Evolutionary conservation across 352 stramenopile species (phyloP), one percentile per base, ranked within the genome.

Genomic region (Phytophthora palmivora): DNA sequence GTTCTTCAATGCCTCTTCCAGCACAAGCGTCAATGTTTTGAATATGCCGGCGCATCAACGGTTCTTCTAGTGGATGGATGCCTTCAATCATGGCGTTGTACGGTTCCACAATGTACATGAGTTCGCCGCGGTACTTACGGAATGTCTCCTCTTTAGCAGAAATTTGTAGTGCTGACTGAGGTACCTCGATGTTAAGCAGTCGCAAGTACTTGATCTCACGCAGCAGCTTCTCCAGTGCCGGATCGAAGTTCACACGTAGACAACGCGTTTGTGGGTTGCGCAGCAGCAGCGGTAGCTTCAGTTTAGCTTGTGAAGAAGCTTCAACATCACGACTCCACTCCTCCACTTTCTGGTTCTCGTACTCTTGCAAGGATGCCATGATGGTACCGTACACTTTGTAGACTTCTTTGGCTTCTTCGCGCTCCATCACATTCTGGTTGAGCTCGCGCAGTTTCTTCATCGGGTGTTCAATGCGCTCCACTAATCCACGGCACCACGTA

Each of bases 121-220:
- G 74, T 70, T 98, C 97, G 2, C 92, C 95, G 11, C 93, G 97
- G 82, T 98, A 98, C 68, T 94, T 93, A 47, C 97, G 91, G 78
- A 99, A 99, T 18, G 96, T 97, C 44, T 98, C 92, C 42, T 96
- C 94, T 58, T 97, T 96, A 14, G 95, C 76, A 22, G 97, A 98
- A 62, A 99, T 99, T 65, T 97, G 86, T 9, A 99, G 71, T 5
- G 96, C 97, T 0, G 91, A 97, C 24, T 91, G 84, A 5, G 97
- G 97, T 15, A 99, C 97, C 8, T 95, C 87, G n/a, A 99, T 92
- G 46, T 83, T 94, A 1, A 99, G 76, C 15, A 98, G 70, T 15
- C 97, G 79, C 55, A 99, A 89, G 68, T 99, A 99, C 65, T 99
- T 99, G 51, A 99, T 97, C 78, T 99, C 97, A 18, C 97, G 90